These are phyloP conservation scores for Solanum arcanum DNA, from an alignment of 257 asterid species.

Conservation along the genomic window DNA sequence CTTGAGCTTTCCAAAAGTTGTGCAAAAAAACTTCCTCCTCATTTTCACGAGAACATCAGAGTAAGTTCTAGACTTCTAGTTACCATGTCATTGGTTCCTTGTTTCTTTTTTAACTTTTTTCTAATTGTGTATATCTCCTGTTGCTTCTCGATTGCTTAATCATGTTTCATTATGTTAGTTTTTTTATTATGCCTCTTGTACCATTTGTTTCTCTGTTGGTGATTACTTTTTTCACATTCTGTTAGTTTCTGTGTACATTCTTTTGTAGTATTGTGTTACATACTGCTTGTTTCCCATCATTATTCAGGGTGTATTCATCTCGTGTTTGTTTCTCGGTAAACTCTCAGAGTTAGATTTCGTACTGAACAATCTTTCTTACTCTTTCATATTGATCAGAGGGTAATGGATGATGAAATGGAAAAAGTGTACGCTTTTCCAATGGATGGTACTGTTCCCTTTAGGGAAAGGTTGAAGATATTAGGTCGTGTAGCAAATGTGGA, in stretches of 20 bases:
- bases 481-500: slow-evolving; percentile 38
- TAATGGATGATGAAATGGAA: slow-evolving; percentile 65
- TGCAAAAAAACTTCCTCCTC: slow-evolving; percentile 26
- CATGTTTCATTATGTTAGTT: not conserved
- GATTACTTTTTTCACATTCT: not conserved
- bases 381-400: not conserved
- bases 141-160: not conserved
- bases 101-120: not conserved
- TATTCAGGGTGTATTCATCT: not conserved
- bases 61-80: slow-evolving; percentile 5
- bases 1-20: slow-evolving; percentile 26
- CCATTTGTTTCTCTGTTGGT: not conserved
- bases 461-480: slow-evolving; percentile 38
- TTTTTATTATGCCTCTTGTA: not conserved
- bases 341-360: not conserved
- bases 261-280: not conserved
- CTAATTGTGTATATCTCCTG: not conserved
- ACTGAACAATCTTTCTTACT: not conserved
- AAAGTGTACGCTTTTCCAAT: slow-evolving; percentile 64
- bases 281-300: not conserved
- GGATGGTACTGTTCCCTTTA: not conserved
- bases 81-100: not conserved
- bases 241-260: not conserved
- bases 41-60: slow-evolving; percentile 33
- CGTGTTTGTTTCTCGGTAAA: not conserved